These are phyloP conservation scores for Trichoderma erinaceum DNA, from an alignment of 495 filamentous ascomycete species.

Conservation along the genomic window DNA sequence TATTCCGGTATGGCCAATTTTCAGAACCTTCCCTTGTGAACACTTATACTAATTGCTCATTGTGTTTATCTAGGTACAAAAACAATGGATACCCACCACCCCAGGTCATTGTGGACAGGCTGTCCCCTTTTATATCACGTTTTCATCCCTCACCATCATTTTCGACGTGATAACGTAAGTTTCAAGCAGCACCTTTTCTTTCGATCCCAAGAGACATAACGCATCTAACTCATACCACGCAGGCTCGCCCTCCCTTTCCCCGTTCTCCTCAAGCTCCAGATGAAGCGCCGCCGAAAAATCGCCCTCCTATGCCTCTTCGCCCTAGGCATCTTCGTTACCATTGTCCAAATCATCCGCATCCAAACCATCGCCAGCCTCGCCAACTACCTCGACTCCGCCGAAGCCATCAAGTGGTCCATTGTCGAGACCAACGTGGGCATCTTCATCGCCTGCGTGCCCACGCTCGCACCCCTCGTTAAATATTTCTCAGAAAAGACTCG, in stretches of 20 bases:
- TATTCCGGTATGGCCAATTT: slow-evolving; percentile 30
- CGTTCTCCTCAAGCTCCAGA: slow-evolving; percentile 39
- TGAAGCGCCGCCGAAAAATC: slow-evolving; percentile 35
- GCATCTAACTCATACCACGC: slow-evolving; percentile 8
- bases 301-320: slow-evolving; percentile 43
- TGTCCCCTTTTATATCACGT: slow-evolving; percentile 38
- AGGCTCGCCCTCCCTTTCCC: slow-evolving; percentile 46
- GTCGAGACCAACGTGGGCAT: slow-evolving; percentile 48
- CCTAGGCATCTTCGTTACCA: slow-evolving; percentile 48
- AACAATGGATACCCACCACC: slow-evolving; percentile 39
- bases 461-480: slow-evolving; percentile 45
- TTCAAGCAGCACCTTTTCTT: neutral
- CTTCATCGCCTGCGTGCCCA: slow-evolving; percentile 44
- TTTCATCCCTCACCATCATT: slow-evolving; percentile 37
- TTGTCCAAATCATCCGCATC: slow-evolving; percentile 51
- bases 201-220: neutral
- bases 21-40: neutral
- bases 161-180: slow-evolving; percentile 44
- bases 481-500: slow-evolving; percentile 29
- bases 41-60: neutral
- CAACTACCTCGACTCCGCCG: slow-evolving; percentile 40
- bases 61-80: slow-evolving; percentile 26
- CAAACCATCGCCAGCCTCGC: slow-evolving; percentile 39
- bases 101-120: slow-evolving; percentile 36
- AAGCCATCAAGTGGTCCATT: slow-evolving; percentile 46